Evolutionary conservation across 805 yeast genomes (phyloP).

Genomic region (Myxozyma neglecta): DNA sequence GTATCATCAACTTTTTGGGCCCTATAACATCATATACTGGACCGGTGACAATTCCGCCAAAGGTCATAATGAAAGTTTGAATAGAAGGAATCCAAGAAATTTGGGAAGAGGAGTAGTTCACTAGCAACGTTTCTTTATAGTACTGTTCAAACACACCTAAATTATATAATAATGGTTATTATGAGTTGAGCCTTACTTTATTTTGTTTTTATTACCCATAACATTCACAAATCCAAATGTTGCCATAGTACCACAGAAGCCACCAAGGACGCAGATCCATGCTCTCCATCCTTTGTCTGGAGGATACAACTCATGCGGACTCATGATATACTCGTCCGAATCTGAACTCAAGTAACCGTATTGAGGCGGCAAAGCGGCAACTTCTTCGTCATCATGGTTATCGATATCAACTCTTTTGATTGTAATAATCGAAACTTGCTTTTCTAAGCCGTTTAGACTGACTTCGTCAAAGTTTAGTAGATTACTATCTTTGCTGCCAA

Average conservation of each 20-base stretch:
- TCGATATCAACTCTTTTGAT: background rate
- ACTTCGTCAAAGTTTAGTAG: background rate
- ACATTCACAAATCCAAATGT: conserved; percentile 53
- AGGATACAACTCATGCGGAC: conserved; percentile 12
- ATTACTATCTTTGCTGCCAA: background rate
- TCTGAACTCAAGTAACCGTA: conserved; percentile 7
- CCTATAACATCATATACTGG: conserved; percentile 37
- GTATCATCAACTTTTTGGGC: conserved; percentile 32
- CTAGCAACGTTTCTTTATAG: conserved; percentile 32
- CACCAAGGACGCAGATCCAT: conserved; percentile 54
- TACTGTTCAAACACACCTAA: conserved; percentile 36
- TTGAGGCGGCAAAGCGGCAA: background rate
- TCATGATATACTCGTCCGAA: conserved; percentile 7
- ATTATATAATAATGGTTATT: background rate
- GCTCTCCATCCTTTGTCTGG: conserved; percentile 40
- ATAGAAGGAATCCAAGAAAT: conserved; percentile 41
- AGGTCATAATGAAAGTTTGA: conserved; percentile 35
- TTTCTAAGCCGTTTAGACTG: background rate
- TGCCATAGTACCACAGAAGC: conserved; percentile 56
- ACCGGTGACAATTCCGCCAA: conserved; percentile 36
- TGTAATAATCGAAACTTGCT: background rate
- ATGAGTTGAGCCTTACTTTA: background rate
- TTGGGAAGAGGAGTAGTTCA: conserved; percentile 33
- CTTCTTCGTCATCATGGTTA: background rate
- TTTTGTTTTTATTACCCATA: conserved; percentile 22